Evolutionary conservation across 1,284 basidiomycete genomes (phyloP).

Genomic region (Rhodotorula sp.): DNA sequence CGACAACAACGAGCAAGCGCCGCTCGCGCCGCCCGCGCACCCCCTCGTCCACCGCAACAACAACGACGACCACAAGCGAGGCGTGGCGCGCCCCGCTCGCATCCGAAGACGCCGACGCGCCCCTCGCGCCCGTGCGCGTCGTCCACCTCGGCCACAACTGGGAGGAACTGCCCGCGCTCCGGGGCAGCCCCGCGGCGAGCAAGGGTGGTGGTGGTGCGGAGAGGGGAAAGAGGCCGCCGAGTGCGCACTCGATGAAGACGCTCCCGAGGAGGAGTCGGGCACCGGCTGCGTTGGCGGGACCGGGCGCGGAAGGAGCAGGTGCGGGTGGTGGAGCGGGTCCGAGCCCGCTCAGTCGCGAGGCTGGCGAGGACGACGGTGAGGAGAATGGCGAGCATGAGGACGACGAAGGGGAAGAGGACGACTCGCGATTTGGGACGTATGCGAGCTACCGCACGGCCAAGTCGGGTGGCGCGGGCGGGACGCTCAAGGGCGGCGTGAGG

Average conservation of each 20-base stretch:
- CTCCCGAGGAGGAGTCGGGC: neutral
- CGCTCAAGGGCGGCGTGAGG: slow-evolving; percentile 5
- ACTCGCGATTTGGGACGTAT: slow-evolving; percentile 11
- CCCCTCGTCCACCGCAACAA: slow-evolving; percentile 1
- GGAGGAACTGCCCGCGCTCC: neutral
- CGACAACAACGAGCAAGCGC: neutral
- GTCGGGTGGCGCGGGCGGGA: neutral
- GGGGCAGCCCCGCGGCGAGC: neutral
- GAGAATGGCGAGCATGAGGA: neutral
- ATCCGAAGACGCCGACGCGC: slow-evolving; percentile 6
- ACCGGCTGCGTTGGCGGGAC: too few relatives aligned
- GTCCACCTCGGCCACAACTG: neutral
- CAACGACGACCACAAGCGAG: neutral
- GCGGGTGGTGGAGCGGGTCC: neutral
- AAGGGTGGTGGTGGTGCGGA: neutral
- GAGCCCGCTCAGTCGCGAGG: neutral
- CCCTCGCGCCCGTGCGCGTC: slow-evolving; percentile 22
- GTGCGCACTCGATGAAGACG: slow-evolving; percentile 29
- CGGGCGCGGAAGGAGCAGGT: neutral
- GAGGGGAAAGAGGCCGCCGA: slow-evolving; percentile 2
- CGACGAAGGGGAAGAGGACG: neutral
- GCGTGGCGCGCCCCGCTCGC: slow-evolving; percentile 4
- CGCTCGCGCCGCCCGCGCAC: neutral
- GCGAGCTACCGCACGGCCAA: slow-evolving; percentile 21
- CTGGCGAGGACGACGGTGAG: neutral